A percentile compares a stretch with the other conserved stretches of the same genome.
Conservation (phyloP, 2,329 filamentous ascomycete genomes). For the Cordyceps pruinosa region DNA sequence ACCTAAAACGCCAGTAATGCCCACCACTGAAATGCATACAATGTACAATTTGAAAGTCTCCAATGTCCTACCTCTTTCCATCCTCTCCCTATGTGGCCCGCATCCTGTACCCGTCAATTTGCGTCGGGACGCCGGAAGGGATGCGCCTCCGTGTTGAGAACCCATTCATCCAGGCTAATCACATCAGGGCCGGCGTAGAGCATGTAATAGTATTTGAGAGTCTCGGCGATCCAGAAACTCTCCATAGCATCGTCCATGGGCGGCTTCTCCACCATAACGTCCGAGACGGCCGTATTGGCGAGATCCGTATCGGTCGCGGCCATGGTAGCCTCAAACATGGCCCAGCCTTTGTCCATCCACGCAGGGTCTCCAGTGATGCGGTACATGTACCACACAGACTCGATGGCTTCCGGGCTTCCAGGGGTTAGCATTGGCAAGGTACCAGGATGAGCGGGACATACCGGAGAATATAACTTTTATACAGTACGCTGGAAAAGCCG, state of each 20-base stretch:
- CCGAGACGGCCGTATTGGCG: constrained; percentile 63
- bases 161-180: constrained; percentile 62
- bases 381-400: constrained; percentile 85
- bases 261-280: constrained; percentile 45
- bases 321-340: constrained; percentile 71
- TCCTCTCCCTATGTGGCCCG: background rate
- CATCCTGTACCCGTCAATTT: background rate
- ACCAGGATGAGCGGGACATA: constrained; percentile 28
- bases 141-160: constrained; percentile 59
- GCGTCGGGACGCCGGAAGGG: constrained; percentile 44
- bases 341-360: constrained; percentile 79
- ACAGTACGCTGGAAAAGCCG: constrained; percentile 42
- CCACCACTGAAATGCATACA: background rate
- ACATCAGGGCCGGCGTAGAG: constrained; percentile 63
- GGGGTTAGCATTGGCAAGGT: background rate
- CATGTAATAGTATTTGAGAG: constrained; percentile 86
- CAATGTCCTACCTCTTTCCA: too few relatives aligned
- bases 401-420: constrained; percentile 71
- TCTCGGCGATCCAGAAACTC: constrained; percentile 87
- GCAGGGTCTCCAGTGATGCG: constrained; percentile 72
- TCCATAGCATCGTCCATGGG: constrained; percentile 61
- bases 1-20: background rate
- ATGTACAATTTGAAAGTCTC: background rate
- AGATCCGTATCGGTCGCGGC: constrained; percentile 57
- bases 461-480: constrained; percentile 54